Evolutionary conservation across 2,329 filamentous ascomycete genomes (phyloP).

Genomic region (Pyrenophora teres): DNA sequence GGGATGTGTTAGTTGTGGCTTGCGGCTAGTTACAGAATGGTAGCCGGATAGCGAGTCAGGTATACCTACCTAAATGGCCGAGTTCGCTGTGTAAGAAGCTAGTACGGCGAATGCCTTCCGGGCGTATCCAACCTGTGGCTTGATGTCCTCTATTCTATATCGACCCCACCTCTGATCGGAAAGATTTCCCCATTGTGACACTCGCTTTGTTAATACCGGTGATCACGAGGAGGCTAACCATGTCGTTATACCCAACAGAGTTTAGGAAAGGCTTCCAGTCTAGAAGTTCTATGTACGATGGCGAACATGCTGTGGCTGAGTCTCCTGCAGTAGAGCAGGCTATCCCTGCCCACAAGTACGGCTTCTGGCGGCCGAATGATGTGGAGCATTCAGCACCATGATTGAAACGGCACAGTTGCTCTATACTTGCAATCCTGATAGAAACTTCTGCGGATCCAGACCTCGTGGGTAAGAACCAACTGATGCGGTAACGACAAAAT

Average conservation of each 20-base stretch:
- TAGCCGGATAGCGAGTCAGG: too few relatives aligned
- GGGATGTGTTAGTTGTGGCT: too few relatives aligned
- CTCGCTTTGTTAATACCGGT: neutral
- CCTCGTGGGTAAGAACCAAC: too few relatives aligned
- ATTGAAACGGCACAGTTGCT: neutral
- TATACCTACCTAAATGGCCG: too few relatives aligned
- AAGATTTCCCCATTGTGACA: neutral
- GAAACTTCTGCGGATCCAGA: too few relatives aligned
- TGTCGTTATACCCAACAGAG: neutral
- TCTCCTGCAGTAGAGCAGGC: neutral
- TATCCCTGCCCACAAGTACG: neutral
- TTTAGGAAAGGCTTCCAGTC: neutral
- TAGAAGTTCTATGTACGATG: constrained; percentile 8
- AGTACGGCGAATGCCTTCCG: neutral
- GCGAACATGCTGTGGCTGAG: constrained; percentile 2
- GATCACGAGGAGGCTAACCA: neutral
- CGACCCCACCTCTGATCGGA: neutral
- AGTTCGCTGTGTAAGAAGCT: too few relatives aligned
- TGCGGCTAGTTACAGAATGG: too few relatives aligned
- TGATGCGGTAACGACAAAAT: neutral
- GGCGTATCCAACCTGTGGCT: neutral
- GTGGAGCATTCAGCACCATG: neutral
- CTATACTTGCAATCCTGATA: too few relatives aligned
- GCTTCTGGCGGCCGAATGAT: neutral
- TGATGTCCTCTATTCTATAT: neutral